Conservation (phyloP, 2,329 filamentous ascomycete genomes). For the Pyrenochaeta sp. region DNA sequence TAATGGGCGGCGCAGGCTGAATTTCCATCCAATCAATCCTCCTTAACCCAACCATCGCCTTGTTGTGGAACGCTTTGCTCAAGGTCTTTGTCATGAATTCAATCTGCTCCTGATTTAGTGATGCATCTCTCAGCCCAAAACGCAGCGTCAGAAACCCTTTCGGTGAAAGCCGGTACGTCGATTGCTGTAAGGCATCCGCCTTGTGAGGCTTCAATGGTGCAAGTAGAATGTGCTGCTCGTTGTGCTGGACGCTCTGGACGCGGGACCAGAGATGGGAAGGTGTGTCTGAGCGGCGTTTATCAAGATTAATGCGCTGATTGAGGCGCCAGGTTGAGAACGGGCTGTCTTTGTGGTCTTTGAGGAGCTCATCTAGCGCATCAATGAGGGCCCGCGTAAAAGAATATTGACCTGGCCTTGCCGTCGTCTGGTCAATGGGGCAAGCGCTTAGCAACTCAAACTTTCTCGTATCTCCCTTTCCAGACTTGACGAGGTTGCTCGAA, state of each 20-base stretch:
- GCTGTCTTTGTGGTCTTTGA: conserved; percentile 25
- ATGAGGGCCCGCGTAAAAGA: conserved; percentile 49
- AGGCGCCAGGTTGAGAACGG: conserved; percentile 44
- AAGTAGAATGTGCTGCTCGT: conserved; percentile 43
- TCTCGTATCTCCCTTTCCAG: conserved; percentile 28
- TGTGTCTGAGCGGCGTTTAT: conserved; percentile 35
- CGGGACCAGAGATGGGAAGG: conserved; percentile 41
- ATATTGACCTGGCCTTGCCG: conserved; percentile 36
- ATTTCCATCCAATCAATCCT: conserved; percentile 45
- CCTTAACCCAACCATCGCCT: conserved; percentile 33
- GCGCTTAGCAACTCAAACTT: conserved; percentile 48
- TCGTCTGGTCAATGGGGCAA: conserved; percentile 37
- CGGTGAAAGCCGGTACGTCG: conserved; percentile 18
- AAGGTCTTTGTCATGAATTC: conserved; percentile 38
- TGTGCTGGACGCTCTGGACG: conserved; percentile 18
- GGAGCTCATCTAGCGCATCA: conserved; percentile 35
- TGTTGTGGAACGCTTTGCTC: conserved; percentile 39
- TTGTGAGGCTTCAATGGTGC: conserved; percentile 33
- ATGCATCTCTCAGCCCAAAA: conserved; percentile 38
- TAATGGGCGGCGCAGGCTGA: conserved; percentile 29
- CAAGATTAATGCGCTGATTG: conserved; percentile 34
- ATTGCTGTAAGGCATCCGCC: conserved; percentile 11
- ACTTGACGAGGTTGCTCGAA: conserved; percentile 45
- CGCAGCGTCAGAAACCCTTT: conserved; percentile 42
- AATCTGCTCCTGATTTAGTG: conserved; percentile 40